Conservation (phyloP, 1,284 basidiomycete species). For the Naganishia cerealis region DNA sequence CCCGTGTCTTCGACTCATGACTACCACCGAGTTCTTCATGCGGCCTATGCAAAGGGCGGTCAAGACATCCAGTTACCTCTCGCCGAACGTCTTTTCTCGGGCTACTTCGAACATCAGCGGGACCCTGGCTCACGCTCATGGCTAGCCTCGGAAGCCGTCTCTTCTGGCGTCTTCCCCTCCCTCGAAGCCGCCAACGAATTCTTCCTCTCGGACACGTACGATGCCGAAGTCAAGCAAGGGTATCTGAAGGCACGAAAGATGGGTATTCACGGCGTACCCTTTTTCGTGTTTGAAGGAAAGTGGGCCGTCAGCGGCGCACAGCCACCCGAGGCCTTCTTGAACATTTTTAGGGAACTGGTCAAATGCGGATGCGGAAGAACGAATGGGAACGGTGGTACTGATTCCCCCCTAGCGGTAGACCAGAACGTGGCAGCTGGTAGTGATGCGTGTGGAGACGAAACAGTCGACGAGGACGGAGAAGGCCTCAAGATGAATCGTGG, state of each 20-base stretch:
- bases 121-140: slow-evolving; percentile 47
- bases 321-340: slow-evolving; percentile 56
- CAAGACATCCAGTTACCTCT: slow-evolving; percentile 46
- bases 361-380: slow-evolving; percentile 28
- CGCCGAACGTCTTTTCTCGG: slow-evolving; percentile 45
- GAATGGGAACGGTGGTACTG: slow-evolving; percentile 14
- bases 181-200: slow-evolving; percentile 42
- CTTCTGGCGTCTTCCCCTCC: slow-evolving; percentile 48
- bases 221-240: slow-evolving; percentile 46
- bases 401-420: background rate
- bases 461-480: slow-evolving; percentile 3
- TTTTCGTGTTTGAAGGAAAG: slow-evolving; percentile 54
- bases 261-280: slow-evolving; percentile 57
- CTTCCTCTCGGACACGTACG: slow-evolving; percentile 43
- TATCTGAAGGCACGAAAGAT: slow-evolving; percentile 43
- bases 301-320: slow-evolving; percentile 54
- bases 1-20: slow-evolving; percentile 49
- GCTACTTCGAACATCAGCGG: slow-evolving; percentile 53
- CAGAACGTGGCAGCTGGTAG: background rate
- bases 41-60: slow-evolving; percentile 44
- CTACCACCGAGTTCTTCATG: slow-evolving; percentile 51
- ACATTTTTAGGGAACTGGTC: slow-evolving; percentile 42
- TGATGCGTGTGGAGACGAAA: background rate
- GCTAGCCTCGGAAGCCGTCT: slow-evolving; percentile 48
- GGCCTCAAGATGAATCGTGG: background rate